These are phyloP conservation scores for Aspergillus affinis DNA, from an alignment of 495 filamentous ascomycete species.

Conservation along the genomic window DNA sequence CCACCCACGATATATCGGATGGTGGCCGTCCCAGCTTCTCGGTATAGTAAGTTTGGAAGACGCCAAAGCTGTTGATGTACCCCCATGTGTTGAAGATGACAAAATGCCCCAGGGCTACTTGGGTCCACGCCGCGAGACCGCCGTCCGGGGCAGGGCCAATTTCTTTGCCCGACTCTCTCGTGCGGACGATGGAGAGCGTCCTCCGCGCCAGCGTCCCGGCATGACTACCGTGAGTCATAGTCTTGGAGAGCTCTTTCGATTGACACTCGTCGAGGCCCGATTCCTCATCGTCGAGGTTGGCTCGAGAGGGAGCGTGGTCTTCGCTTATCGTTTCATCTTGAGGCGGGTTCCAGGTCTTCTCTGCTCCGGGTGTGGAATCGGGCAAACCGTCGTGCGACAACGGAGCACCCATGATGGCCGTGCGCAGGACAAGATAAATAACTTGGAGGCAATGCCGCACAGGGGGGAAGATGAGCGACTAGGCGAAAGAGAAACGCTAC, in stretches of 20 bases:
- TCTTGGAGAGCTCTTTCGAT: constrained; percentile 21
- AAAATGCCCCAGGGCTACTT: constrained; percentile 64
- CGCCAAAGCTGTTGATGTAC: constrained; percentile 72
- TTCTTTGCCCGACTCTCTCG: constrained; percentile 49
- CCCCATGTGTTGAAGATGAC: constrained; percentile 76
- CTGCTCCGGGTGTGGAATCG: too few species aligned
- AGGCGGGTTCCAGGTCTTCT: not conserved
- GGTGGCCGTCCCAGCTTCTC: constrained; percentile 47
- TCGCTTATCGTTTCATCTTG: constrained; percentile 9
- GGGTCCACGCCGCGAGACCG: constrained; percentile 64
- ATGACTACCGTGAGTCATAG: constrained; percentile 31
- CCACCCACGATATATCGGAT: constrained; percentile 75
- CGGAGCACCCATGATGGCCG: not conserved
- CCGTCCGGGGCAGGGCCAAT: constrained; percentile 53
- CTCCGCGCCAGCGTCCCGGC: constrained; percentile 22
- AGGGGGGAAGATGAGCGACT: too few species aligned
- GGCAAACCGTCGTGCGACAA: not conserved
- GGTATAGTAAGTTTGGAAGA: constrained; percentile 80
- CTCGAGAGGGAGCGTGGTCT: constrained; percentile 5
- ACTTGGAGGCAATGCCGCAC: too few species aligned
- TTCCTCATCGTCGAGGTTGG: constrained; percentile 27
- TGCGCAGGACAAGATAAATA: not conserved
- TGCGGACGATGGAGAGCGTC: constrained; percentile 43
- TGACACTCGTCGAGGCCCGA: constrained; percentile 14
- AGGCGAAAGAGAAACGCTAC: too few species aligned